Evolutionary conservation across 2,329 filamentous ascomycete genomes (phyloP).

Genomic region (Ophiocordyceps camponoti-saundersi): DNA sequence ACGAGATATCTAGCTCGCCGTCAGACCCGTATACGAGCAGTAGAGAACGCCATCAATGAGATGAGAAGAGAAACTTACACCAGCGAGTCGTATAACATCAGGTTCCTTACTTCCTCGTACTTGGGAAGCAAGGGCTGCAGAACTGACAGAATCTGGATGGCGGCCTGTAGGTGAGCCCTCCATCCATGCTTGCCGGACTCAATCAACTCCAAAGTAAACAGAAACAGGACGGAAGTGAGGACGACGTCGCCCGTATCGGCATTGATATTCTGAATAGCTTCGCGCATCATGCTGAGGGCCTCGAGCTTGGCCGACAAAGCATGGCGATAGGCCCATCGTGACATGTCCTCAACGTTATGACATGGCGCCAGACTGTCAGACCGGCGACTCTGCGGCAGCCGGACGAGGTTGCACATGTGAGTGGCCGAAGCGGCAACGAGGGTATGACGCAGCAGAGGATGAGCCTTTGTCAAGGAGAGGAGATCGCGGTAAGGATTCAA

Average conservation of each 20-base stretch:
- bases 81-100: slow-evolving; percentile 30
- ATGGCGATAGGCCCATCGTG: slow-evolving; percentile 18
- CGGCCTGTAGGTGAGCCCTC: slow-evolving; percentile 29
- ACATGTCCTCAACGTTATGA: slow-evolving; percentile 6
- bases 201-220: slow-evolving; percentile 32
- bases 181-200: slow-evolving; percentile 30
- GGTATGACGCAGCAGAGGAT: slow-evolving; percentile 26
- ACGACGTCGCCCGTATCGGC: slow-evolving; percentile 21
- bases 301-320: slow-evolving; percentile 27
- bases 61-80: slow-evolving; percentile 14
- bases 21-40: neutral
- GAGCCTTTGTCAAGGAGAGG: slow-evolving; percentile 21
- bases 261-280: slow-evolving; percentile 20
- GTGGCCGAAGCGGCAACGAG: slow-evolving; percentile 30
- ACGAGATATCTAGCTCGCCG: slow-evolving; percentile 21
- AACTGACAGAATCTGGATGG: slow-evolving; percentile 23
- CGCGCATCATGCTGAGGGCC: slow-evolving; percentile 22
- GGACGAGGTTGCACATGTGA: slow-evolving; percentile 26
- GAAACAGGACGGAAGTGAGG: slow-evolving; percentile 28
- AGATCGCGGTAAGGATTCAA: slow-evolving; percentile 29
- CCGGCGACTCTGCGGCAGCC: slow-evolving; percentile 4
- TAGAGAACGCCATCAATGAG: neutral
- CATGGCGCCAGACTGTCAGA: neutral
- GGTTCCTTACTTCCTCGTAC: slow-evolving; percentile 21
- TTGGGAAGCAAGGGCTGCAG: slow-evolving; percentile 16